Evolutionary conservation across 306 rosid genomes (phyloP).

Genomic region (Amphicarpaea edgeworthii): DNA sequence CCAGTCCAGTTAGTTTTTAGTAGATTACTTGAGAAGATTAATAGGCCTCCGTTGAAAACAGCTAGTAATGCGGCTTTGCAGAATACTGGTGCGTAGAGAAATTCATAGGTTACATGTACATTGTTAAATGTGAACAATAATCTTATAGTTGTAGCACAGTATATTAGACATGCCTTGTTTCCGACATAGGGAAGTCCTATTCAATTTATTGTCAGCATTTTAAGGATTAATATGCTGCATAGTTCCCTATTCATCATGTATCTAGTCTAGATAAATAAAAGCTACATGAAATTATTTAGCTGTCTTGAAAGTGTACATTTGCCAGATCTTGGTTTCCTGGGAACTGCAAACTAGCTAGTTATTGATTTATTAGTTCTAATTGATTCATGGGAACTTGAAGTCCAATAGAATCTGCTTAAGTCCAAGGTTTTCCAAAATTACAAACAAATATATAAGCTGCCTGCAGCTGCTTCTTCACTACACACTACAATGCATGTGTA

Average conservation of each 20-base stretch:
- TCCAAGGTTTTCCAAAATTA: not conserved
- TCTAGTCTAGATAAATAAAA: slow-evolving; percentile 39
- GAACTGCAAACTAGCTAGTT: not conserved
- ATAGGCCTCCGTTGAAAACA: slow-evolving; percentile 84
- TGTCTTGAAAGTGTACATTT: slow-evolving; percentile 16
- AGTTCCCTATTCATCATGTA: slow-evolving; percentile 44
- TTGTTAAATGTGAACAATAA: slow-evolving; percentile 60
- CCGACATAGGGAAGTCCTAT: slow-evolving; percentile 35
- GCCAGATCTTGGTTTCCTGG: slow-evolving; percentile 9
- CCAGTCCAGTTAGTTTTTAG: slow-evolving; percentile 88
- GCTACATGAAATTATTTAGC: slow-evolving; percentile 39
- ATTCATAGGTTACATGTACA: slow-evolving; percentile 76
- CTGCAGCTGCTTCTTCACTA: not conserved
- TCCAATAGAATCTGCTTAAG: not conserved
- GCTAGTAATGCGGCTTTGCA: slow-evolving; percentile 61
- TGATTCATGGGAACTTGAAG: not conserved
- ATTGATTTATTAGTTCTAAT: not conserved
- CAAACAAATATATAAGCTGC: not conserved
- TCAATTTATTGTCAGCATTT: slow-evolving; percentile 50
- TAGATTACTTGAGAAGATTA: slow-evolving; percentile 96
- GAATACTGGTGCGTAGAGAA: slow-evolving; percentile 63
- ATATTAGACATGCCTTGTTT: slow-evolving; percentile 48
- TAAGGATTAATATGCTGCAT: slow-evolving; percentile 37
- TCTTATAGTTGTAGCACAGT: slow-evolving; percentile 54
- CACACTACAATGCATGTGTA: not conserved